Evolutionary conservation across 495 filamentous ascomycete genomes (phyloP).

Genomic region (Penicillium parvum): DNA sequence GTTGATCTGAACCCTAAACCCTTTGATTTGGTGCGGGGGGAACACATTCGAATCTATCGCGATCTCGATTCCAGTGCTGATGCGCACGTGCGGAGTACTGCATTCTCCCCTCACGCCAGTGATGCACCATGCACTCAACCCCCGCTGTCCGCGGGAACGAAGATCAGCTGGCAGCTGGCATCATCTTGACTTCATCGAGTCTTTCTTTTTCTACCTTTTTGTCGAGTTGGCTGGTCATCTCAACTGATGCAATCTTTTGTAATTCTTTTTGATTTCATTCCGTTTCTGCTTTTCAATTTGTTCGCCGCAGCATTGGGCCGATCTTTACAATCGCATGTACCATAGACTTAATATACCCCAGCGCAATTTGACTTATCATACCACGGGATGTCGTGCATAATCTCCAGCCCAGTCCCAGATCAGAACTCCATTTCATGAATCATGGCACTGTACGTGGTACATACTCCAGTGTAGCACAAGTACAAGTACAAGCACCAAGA

Average conservation of each 20-base stretch:
- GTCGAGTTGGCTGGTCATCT: constrained; percentile 15
- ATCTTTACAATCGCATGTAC: constrained; percentile 38
- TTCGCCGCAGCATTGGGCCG: constrained; percentile 21
- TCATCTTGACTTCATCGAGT: constrained; percentile 1
- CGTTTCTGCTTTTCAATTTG: constrained; percentile 13
- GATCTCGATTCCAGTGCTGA: constrained; percentile 12
- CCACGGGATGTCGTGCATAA: constrained; percentile 18
- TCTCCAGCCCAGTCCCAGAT: constrained; percentile 2
- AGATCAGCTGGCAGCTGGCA: too few species aligned
- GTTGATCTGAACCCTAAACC: not conserved
- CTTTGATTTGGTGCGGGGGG: constrained; percentile 15
- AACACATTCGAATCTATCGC: constrained; percentile 6
- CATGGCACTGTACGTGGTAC: constrained; percentile 5
- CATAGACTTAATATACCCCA: constrained; percentile 48
- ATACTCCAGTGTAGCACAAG: too few species aligned
- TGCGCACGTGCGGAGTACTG: constrained; percentile 23
- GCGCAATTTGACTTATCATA: constrained; percentile 30
- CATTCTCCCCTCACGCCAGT: not conserved
- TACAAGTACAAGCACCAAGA: too few species aligned
- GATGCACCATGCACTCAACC: not conserved
- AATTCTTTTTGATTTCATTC: constrained; percentile 13
- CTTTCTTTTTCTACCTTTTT: constrained; percentile 10
- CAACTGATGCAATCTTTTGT: constrained; percentile 15
- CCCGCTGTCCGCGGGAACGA: too few species aligned
- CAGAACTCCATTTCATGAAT: not conserved